A percentile compares a stretch with the other conserved stretches of the same genome.
These are phyloP conservation scores for Eurotiales sp. DNA, from an alignment of 2,329 filamentous ascomycete genomes.

Conservation along the genomic window DNA sequence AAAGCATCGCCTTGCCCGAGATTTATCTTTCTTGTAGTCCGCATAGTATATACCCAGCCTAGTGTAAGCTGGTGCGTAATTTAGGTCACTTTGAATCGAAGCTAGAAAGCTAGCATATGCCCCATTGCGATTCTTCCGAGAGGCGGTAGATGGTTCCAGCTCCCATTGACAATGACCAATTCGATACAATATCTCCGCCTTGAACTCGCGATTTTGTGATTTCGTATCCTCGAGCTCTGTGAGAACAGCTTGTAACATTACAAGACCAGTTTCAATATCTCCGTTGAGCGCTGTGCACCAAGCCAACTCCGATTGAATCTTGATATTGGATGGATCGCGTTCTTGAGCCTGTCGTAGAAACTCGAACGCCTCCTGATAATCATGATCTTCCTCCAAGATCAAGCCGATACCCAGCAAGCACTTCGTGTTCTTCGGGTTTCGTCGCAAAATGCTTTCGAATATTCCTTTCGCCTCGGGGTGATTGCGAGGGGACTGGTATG, in stretches of 20 bases:
- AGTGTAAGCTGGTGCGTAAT: conserved; percentile 86
- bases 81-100: conserved; percentile 80
- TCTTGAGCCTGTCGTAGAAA: conserved; percentile 74
- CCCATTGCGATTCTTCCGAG: conserved; percentile 74
- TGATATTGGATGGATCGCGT: conserved; percentile 69
- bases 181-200: conserved; percentile 80
- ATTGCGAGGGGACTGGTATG: conserved; percentile 83
- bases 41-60: conserved; percentile 86
- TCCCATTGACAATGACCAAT: conserved; percentile 87
- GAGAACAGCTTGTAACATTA: conserved; percentile 68
- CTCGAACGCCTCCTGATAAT: conserved; percentile 75
- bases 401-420: conserved; percentile 87
- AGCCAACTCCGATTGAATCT: conserved; percentile 78
- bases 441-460: conserved; percentile 75
- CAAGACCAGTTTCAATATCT: conserved; percentile 64
- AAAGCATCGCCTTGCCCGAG: conserved; percentile 84
- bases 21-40: conserved; percentile 84
- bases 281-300: conserved; percentile 88
- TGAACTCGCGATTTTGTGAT: conserved; percentile 62
- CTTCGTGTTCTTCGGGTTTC: conserved; percentile 70
- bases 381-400: conserved; percentile 89
- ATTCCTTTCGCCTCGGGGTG: conserved; percentile 83
- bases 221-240: conserved; percentile 61
- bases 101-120: conserved; percentile 81
- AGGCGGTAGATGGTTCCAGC: conserved; percentile 66